phyloP scores from a whole-genome alignment of 192 early-diverging fungal genomes.

The Funneliformis geosporum region DNA sequence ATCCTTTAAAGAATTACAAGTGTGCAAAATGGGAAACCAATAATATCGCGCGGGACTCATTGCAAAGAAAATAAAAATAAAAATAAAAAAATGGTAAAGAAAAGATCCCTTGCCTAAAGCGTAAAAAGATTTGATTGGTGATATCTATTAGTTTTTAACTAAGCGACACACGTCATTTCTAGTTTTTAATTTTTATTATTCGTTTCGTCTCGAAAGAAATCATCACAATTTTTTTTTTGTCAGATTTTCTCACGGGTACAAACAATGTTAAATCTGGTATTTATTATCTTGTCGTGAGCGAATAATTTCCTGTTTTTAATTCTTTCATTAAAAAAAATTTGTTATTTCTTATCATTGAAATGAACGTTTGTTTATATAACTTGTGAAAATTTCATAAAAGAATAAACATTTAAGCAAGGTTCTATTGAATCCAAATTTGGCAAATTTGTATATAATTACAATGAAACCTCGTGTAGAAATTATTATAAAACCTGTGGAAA shows the following conservation, averaged over 20 bases:
- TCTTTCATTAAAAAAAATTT: neutral
- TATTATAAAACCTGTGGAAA: no score
- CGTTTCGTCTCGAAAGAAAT: no score
- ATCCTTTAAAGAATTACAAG: neutral
- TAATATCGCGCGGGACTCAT: neutral
- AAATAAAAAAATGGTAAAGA: no score
- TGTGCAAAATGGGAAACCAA: neutral
- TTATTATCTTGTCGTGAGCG: neutral
- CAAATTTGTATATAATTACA: neutral
- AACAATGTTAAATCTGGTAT: no score
- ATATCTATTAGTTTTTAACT: no score
- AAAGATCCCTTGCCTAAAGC: no score
- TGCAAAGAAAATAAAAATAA: neutral
- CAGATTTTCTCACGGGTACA: no score
- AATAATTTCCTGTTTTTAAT: neutral
- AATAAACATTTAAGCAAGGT: neutral
- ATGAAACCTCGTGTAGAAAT: neutral
- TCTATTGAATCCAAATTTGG: neutral
- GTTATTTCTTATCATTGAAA: neutral
- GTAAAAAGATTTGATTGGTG: no score
- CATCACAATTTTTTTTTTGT: no score
- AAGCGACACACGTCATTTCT: no score
- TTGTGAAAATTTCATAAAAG: neutral
- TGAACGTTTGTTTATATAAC: neutral
- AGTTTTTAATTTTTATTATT: no score